Evolutionary conservation across 225 moss, liverwort and hornwort genomes (phyloP).

Genomic region (Pseudisothecium myosuroides): DNA sequence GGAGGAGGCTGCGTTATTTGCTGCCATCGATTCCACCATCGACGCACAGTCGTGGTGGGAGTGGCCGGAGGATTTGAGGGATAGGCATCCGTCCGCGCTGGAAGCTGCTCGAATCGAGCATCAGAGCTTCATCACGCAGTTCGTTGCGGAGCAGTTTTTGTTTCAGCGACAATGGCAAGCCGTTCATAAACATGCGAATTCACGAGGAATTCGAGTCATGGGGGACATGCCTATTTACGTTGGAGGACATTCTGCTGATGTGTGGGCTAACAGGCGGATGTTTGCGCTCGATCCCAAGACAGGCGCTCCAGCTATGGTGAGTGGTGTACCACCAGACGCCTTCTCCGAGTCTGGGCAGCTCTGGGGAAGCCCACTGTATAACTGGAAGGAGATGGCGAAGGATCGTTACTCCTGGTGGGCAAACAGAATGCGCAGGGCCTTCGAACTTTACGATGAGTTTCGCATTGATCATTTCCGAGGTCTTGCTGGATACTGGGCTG

Average conservation of each 20-base stretch:
- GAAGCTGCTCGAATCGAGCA: conserved; percentile 25
- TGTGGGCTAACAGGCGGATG: conserved; percentile 57
- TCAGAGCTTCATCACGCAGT: conserved; percentile 28
- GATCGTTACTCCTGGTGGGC: conserved; percentile 74
- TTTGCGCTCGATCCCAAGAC: conserved; percentile 55
- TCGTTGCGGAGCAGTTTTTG: conserved; percentile 70
- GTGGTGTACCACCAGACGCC: conserved; percentile 77
- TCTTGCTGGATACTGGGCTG: conserved; percentile 81
- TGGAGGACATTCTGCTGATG: conserved; percentile 77
- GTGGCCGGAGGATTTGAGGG: conserved; percentile 62
- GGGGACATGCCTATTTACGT: conserved; percentile 98
- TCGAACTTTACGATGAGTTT: conserved; percentile 82
- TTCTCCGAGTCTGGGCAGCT: conserved; percentile 66
- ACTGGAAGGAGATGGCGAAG: conserved; percentile 86
- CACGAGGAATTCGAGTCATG: conserved; percentile 59
- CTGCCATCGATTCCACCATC: conserved; percentile 53
- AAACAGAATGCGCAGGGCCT: conserved; percentile 67
- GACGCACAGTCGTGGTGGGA: conserved; percentile 59
- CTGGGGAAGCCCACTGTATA: conserved; percentile 87
- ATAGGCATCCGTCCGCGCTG: conserved; percentile 44
- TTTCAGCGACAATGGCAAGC: conserved; percentile 91
- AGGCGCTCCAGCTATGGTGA: conserved; percentile 42
- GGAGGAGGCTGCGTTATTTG: conserved; percentile 75
- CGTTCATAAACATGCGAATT: conserved; percentile 57
- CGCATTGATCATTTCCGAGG: conserved; percentile 89